Conservation (phyloP, 306 rosid species). For the Vigna angularis region DNA sequence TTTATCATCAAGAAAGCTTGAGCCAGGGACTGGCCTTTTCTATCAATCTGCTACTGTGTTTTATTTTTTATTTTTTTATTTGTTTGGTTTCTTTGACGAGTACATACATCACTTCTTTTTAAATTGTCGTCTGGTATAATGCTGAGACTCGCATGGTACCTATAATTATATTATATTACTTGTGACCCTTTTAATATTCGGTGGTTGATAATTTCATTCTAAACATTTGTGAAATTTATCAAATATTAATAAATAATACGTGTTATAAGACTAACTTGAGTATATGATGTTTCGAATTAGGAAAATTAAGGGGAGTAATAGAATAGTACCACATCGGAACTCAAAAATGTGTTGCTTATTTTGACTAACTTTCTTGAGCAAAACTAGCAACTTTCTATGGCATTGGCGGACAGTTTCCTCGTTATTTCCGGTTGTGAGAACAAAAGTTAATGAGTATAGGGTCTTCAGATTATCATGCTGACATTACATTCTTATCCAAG, state of each 20-base stretch:
- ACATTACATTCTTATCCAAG: slow-evolving; percentile 21
- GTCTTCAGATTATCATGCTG: slow-evolving; percentile 15
- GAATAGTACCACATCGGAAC: background rate
- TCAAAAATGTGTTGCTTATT: background rate
- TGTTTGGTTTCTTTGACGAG: slow-evolving; percentile 11
- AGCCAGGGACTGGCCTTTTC: background rate
- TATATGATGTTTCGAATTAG: background rate
- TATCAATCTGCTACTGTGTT: slow-evolving; percentile 11
- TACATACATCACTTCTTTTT: background rate
- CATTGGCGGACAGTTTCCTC: slow-evolving; percentile 22
- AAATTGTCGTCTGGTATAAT: background rate
- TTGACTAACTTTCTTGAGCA: slow-evolving; percentile 22
- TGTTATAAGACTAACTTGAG: background rate
- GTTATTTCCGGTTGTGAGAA: slow-evolving; percentile 24
- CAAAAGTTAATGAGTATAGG: background rate
- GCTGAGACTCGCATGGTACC: background rate
- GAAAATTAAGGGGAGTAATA: background rate
- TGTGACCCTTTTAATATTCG: background rate
- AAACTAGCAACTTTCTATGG: slow-evolving; percentile 10
- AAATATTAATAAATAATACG: background rate
- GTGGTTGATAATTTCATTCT: background rate
- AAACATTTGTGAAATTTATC: background rate
- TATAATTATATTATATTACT: background rate
- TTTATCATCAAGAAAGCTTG: background rate
- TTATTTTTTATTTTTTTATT: slow-evolving; percentile 19